Evolutionary conservation across 2,329 filamentous ascomycete species (phyloP).

Genomic region (Aureobasidium vineae): DNA sequence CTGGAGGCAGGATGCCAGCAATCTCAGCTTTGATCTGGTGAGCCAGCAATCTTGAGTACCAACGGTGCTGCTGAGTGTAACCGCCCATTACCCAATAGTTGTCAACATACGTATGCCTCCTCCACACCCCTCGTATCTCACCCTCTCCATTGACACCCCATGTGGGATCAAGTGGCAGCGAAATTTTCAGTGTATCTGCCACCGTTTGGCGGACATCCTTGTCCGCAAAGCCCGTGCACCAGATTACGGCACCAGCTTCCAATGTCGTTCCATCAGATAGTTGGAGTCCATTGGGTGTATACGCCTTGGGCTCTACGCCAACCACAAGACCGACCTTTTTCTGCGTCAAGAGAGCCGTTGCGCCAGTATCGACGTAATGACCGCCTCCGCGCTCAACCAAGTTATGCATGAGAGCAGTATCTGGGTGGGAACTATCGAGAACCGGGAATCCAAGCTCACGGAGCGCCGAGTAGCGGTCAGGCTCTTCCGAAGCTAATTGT

Average conservation of each 20-base stretch:
- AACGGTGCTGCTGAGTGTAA: constrained; percentile 15
- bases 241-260: background rate
- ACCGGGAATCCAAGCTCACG: constrained; percentile 42
- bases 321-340: constrained; percentile 3
- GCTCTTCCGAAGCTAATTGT: constrained; percentile 36
- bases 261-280: background rate
- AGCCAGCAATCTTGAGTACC: background rate
- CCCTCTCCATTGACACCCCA: constrained; percentile 7
- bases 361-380: constrained; percentile 46
- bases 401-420: constrained; percentile 32
- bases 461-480: constrained; percentile 40
- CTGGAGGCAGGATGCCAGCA: no score
- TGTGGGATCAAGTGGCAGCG: background rate
- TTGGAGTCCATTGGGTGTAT: background rate
- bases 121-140: constrained; percentile 5
- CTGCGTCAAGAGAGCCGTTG: constrained; percentile 39
- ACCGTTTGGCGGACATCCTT: constrained; percentile 7
- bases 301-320: background rate
- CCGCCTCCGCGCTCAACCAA: constrained; percentile 43
- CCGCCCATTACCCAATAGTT: constrained; percentile 16
- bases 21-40: constrained; percentile 2
- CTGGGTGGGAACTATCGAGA: constrained; percentile 36
- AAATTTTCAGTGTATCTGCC: background rate
- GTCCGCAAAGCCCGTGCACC: constrained; percentile 9
- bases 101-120: background rate